Percentiles rank a stretch among this genome's conserved stretches.
phyloP scores from a whole-genome alignment of 139 green algal species.

The Spirogloea muscicola region DNA sequence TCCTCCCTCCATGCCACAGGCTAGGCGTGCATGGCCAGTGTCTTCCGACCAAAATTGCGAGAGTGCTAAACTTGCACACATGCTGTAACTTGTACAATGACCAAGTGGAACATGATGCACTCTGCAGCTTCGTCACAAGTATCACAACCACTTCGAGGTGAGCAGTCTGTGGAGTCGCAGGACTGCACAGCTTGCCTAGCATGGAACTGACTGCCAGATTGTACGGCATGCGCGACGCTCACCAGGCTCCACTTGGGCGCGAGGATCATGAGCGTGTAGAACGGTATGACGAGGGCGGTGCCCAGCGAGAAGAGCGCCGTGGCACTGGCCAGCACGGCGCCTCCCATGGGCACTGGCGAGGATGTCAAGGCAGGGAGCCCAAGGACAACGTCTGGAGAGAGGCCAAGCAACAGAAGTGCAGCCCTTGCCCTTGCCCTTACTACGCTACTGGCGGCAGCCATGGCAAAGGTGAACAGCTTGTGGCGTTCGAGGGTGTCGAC shows the following conservation, averaged over 20 bases:
- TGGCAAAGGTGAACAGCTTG: too few species aligned
- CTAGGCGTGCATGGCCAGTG: neutral
- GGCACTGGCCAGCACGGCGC: too few species aligned
- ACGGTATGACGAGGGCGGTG: slow-evolving; percentile 14
- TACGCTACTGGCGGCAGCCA: too few species aligned
- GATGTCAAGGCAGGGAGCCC: too few species aligned
- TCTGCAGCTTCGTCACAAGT: neutral
- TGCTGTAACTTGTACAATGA: neutral
- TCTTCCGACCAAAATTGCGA: neutral
- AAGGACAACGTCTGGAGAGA: too few species aligned
- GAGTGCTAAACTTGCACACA: neutral
- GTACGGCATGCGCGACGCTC: too few species aligned
- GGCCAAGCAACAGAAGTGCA: too few species aligned
- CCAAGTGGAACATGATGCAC: neutral
- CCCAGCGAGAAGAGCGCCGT: slow-evolving; percentile 13
- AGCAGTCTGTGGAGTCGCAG: neutral
- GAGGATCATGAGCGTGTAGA: slow-evolving; percentile 24
- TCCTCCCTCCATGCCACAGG: neutral
- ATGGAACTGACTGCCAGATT: too few species aligned
- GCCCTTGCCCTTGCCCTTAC: too few species aligned
- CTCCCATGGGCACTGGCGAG: too few species aligned
- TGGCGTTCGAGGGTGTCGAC: too few species aligned
- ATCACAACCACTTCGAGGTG: neutral
- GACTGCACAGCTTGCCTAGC: neutral
- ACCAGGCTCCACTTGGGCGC: slow-evolving; percentile 20